Base-by-base conservation (phyloP, 148 eudicot species). In the Rhododendron simsii region DNA sequence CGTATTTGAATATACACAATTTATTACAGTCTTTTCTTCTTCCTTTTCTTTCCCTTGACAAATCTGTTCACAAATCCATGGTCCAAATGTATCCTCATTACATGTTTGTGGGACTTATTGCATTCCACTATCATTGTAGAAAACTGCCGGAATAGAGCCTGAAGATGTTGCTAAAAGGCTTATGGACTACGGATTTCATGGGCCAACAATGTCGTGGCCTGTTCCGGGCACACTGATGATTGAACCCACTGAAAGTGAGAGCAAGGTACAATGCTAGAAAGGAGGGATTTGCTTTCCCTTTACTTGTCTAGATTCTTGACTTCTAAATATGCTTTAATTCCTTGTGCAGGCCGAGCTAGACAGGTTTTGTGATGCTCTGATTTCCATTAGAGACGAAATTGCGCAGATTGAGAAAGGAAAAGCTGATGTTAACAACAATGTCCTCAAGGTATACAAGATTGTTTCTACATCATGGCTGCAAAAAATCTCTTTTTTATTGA, bases 131-230 rank as follows among this genome's bases (percentile, higher is more conserved):
- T 89, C 61, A 73, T 71, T 88, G 55, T 85, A 97, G 99, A 90
- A 89, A 83, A 95, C 99, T 88, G 98, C 98, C 86, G 98, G 98
- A 78, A 91, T 97, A 71, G 99, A 97, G 88, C 92, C 99, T 57
- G 99, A 97, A 90, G 99, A 97, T 89, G 96, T 97, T 57, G 99
- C 99, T 67, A 95, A 97, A 87, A 95, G 99, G 86, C 98, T 97
- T 47, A 97, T 97, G 89, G 98, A 97, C 90, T 97, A 97, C 69
- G 98, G 99, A 88, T 97, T 95, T 86, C 99, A 97, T 84, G 98
- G 94, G 26, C 99, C 98, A 77, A 97, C 99, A 55, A 97, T 97
- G 99, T 97, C 99, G 81, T 97, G 98, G 98, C 99, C 99, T 37
- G 99, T 97, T 77, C 98, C 98, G 7, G 98, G 99, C 81, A 97